Evolutionary conservation across 2,329 filamentous ascomycete genomes (phyloP), one percentile per base, ranked within the genome.

Genomic region (Pyrenochaeta sp.): DNA sequence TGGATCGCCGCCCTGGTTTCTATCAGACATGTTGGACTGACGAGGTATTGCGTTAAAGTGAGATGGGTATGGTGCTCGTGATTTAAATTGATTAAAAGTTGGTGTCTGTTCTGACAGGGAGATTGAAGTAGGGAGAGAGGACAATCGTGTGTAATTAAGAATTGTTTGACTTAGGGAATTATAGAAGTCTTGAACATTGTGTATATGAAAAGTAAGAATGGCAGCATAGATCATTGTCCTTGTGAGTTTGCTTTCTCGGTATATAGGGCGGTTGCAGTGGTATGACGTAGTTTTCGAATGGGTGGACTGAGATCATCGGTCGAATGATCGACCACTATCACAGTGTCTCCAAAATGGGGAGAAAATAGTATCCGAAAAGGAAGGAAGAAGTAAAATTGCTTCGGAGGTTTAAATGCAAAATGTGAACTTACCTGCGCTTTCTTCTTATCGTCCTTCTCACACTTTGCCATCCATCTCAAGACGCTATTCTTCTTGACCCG

Each of bases 401-500:
- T n/a, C 26, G 14, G 31, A 1, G 22, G 10, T 18, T 24, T 6
- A 8, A 45, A 6, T n/a, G 18, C 35, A 19, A 41, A 7, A 17
- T 11, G 9, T 26, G 10, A 39, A 15, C 67, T 59, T 57, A 71
- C 68, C 61, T 67, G 63, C 37, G 22, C 69, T 71, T 83, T 88
- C 69, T 83, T 89, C 37, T 78, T 78, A 18, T 58, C 51, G 27
- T 86, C 84, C 67, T 84, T 88, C 37, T 85, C 83, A 56, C 81
- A 79, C 64, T 85, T 84, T 19, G 85, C 72, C 41, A 88, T 60
- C 68, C 79, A 81, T 54, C 89, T 77, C 65, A 88, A 79, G 5
- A 91, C 85, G 52, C 84, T 90, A 51, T 88, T 91, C 75, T 89
- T 91, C 74, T 92, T 92, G 23, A 92, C 86, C 49, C 85, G 81